Evolutionary conservation across 2,329 filamentous ascomycete species (phyloP).

Genomic region (Whalleya microplaca): DNA sequence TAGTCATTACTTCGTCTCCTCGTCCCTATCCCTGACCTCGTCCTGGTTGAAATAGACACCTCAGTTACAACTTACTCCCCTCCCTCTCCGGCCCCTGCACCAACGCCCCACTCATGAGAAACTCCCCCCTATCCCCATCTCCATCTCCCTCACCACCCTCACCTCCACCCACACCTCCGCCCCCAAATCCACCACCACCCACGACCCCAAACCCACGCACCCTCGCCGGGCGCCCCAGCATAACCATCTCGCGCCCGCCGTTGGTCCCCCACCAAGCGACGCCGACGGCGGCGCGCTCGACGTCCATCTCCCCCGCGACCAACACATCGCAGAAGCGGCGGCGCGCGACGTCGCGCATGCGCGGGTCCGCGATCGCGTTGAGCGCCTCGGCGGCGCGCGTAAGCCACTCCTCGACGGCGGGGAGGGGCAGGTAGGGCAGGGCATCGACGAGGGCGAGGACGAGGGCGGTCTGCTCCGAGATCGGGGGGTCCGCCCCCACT

Average conservation of each 20-base stretch:
- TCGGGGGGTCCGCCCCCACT: slow-evolving; percentile 26
- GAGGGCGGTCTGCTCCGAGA: slow-evolving; percentile 81
- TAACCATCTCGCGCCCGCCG: slow-evolving; percentile 57
- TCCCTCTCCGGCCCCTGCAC: slow-evolving; percentile 34
- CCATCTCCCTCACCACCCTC: slow-evolving; percentile 29
- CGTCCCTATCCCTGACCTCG: no score
- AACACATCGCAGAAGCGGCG: slow-evolving; percentile 80
- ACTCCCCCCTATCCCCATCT: no score
- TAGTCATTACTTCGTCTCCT: no score
- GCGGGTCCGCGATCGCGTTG: slow-evolving; percentile 63
- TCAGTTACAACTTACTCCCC: slow-evolving; percentile 29
- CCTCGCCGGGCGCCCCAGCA: slow-evolving; percentile 36
- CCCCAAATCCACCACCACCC: slow-evolving; percentile 23
- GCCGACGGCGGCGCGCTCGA: slow-evolving; percentile 76
- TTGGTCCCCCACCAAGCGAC: slow-evolving; percentile 82
- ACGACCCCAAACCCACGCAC: slow-evolving; percentile 22
- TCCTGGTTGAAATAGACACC: no score
- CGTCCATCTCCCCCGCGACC: slow-evolving; percentile 83
- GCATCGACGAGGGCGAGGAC: slow-evolving; percentile 79
- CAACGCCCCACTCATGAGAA: slow-evolving; percentile 62
- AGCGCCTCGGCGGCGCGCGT: slow-evolving; percentile 70
- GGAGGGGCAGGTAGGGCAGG: slow-evolving; percentile 72
- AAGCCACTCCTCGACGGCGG: slow-evolving; percentile 79
- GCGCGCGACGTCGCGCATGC: slow-evolving; percentile 67
- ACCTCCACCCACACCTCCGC: slow-evolving; percentile 19